phyloP scores from a whole-genome alignment of 164 flowering plant species.

The Piper longum region DNA sequence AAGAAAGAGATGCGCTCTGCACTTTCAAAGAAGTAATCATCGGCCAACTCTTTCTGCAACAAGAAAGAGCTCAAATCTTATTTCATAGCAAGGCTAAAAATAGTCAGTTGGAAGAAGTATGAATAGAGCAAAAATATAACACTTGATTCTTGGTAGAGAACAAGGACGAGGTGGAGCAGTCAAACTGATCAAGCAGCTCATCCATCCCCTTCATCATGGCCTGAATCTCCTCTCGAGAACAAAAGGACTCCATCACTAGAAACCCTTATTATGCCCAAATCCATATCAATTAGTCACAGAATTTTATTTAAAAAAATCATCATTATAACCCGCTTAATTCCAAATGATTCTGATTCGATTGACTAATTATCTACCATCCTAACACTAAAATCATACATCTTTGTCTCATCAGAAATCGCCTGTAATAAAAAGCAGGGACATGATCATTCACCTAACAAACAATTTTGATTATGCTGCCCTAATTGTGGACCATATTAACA shows the following conservation, averaged over 20 bases:
- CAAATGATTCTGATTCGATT: too few relatives aligned
- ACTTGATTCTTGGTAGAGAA: conserved; percentile 92
- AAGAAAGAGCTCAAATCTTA: neutral
- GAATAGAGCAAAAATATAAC: neutral
- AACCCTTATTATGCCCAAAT: conserved; percentile 27
- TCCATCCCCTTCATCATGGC: conserved; percentile 59
- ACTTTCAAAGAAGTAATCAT: conserved; percentile 78
- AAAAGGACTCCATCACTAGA: conserved; percentile 70
- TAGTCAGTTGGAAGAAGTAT: neutral
- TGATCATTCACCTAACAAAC: too few relatives aligned
- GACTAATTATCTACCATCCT: too few relatives aligned
- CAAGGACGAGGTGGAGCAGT: conserved; percentile 38
- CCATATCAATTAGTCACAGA: neutral
- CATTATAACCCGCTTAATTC: too few relatives aligned
- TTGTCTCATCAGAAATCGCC: too few relatives aligned
- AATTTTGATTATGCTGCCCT: too few relatives aligned
- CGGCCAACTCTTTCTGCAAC: conserved; percentile 41
- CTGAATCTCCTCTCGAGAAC: conserved; percentile 46
- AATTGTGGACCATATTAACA: too few relatives aligned
- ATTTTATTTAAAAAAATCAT: too few relatives aligned
- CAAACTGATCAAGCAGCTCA: conserved; percentile 51
- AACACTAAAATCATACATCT: too few relatives aligned
- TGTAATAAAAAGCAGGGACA: too few relatives aligned
- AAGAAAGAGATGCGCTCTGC: conserved; percentile 87
- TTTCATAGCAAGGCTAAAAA: neutral